These are phyloP conservation scores for Colletotrichum cordylinicola DNA, from an alignment of 2,329 filamentous ascomycete genomes.

Conservation along the genomic window DNA sequence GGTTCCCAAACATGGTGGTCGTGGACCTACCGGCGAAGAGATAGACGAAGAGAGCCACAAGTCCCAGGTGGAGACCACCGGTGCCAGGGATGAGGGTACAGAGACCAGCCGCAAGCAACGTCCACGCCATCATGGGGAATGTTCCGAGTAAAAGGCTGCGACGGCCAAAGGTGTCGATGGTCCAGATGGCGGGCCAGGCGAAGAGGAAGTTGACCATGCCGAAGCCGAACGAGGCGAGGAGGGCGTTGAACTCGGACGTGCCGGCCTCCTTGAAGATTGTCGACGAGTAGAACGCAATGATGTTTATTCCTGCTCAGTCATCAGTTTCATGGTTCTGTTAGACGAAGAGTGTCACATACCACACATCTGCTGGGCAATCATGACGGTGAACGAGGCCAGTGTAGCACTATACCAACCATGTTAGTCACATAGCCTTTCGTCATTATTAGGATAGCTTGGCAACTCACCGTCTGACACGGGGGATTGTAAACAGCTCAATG, in stretches of 20 bases:
- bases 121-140: slow-evolving; percentile 71
- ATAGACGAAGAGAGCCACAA: slow-evolving; percentile 69
- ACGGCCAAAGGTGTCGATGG: slow-evolving; percentile 71
- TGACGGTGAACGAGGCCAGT: slow-evolving; percentile 70
- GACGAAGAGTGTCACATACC: slow-evolving; percentile 35
- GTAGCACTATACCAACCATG: slow-evolving; percentile 53
- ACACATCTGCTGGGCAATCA: slow-evolving; percentile 70
- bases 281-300: slow-evolving; percentile 55
- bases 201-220: slow-evolving; percentile 65
- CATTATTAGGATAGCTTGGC: not conserved
- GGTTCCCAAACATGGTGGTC: not conserved
- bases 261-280: slow-evolving; percentile 53
- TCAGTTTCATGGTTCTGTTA: not conserved
- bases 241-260: slow-evolving; percentile 13
- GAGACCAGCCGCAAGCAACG: slow-evolving; percentile 51
- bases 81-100: slow-evolving; percentile 38
- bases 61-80: slow-evolving; percentile 49
- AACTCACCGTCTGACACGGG: slow-evolving; percentile 50
- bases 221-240: slow-evolving; percentile 65
- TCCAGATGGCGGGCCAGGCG: slow-evolving; percentile 69
- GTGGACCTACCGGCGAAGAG: slow-evolving; percentile 55
- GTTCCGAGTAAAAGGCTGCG: slow-evolving; percentile 68
- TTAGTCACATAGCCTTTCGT: not conserved
- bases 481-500: slow-evolving; percentile 62
- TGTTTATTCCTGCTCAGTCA: slow-evolving; percentile 40